phyloP scores from a whole-genome alignment of 2,329 filamentous ascomycete genomes.

The Colletotrichum orbiculare region DNA sequence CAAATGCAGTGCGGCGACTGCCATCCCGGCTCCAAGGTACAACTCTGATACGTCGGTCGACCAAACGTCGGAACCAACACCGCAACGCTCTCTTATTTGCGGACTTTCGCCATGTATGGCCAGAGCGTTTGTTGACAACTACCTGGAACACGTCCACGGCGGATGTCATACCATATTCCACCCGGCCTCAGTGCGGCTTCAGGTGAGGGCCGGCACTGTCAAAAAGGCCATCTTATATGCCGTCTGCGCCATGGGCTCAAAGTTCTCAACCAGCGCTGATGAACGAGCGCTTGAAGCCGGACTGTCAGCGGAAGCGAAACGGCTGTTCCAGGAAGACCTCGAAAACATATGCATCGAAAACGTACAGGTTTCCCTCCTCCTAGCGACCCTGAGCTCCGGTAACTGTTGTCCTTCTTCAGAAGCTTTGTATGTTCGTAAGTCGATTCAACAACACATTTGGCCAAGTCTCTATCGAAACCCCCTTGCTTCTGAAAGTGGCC shows the following conservation, averaged over 20 bases:
- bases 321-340: conserved; percentile 37
- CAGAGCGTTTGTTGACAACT: conserved; percentile 40
- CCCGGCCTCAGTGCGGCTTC: conserved; percentile 28
- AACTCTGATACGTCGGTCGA: background rate
- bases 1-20: background rate
- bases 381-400: conserved; percentile 43
- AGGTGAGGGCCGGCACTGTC: conserved; percentile 20
- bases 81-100: no score
- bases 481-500: no score
- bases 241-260: background rate
- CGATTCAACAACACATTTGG: no score
- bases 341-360: conserved; percentile 43
- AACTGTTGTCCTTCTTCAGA: conserved; percentile 42
- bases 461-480: no score
- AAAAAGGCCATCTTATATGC: conserved; percentile 4
- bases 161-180: conserved; percentile 43
- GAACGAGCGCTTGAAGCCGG: background rate
- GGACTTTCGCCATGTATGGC: background rate
- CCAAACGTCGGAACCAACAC: no score
- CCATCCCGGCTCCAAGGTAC: background rate
- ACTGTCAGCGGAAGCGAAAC: conserved; percentile 37
- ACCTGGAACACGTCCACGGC: conserved; percentile 42
- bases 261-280: background rate
- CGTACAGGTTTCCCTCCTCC: conserved; percentile 47
- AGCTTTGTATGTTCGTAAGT: conserved; percentile 45